Conservation (phyloP, 352 stramenopile species). For the Phytophthora citrophthora region DNA sequence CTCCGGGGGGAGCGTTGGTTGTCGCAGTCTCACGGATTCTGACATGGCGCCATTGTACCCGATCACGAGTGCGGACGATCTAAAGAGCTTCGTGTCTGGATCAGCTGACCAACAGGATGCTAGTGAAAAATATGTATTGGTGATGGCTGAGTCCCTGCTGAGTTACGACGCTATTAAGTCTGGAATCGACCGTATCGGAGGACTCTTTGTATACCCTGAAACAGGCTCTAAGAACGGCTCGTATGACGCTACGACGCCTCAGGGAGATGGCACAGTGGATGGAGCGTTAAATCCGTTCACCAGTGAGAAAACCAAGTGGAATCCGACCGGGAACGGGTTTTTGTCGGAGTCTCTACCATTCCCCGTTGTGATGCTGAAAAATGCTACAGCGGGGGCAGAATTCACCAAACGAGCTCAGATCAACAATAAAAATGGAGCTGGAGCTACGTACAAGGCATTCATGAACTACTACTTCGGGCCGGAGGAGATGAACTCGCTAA, state of each 20-base stretch:
- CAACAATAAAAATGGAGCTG: constrained; percentile 51
- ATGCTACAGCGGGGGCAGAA: constrained; percentile 37
- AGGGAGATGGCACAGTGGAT: constrained; percentile 68
- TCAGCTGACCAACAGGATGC: constrained; percentile 26
- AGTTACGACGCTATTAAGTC: constrained; percentile 40
- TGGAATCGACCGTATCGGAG: constrained; percentile 48
- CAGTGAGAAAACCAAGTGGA: constrained; percentile 66
- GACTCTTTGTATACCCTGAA: constrained; percentile 67
- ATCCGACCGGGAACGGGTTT: constrained; percentile 58
- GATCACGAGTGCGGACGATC: constrained; percentile 47
- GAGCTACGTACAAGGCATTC: constrained; percentile 73
- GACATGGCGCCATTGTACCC: constrained; percentile 70
- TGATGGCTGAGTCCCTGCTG: constrained; percentile 73
- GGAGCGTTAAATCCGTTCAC: constrained; percentile 73
- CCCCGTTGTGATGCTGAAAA: constrained; percentile 70
- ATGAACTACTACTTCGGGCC: constrained; percentile 90
- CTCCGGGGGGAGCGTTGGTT: constrained; percentile 67
- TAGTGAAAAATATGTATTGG: constrained; percentile 58
- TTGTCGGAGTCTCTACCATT: constrained; percentile 55
- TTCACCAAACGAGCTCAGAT: constrained; percentile 65
- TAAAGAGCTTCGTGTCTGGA: constrained; percentile 50
- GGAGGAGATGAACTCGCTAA: constrained; percentile 68
- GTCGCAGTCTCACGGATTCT: constrained; percentile 52
- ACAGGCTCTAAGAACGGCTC: constrained; percentile 44
- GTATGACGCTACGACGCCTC: constrained; percentile 60